Percentiles rank a stretch among this genome's conserved stretches.
Evolutionary conservation across 306 rosid genomes (phyloP).

Genomic region (Bauhinia variegata): DNA sequence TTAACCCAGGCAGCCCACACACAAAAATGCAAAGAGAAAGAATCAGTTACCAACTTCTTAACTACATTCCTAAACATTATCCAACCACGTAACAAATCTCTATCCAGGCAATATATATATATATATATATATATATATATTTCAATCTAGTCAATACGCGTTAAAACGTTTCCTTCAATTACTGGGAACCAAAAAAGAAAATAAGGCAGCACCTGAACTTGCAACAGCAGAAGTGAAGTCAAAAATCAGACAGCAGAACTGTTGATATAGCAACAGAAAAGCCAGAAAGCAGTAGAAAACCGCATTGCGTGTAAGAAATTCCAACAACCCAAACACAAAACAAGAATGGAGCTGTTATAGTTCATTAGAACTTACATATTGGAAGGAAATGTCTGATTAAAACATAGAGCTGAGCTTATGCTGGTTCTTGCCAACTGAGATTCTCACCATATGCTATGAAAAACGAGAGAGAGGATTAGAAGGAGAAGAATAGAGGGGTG

Average conservation of each 20-base stretch:
- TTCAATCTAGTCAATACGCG: neutral
- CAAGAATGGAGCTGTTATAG: slow-evolving; percentile 40
- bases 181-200: neutral
- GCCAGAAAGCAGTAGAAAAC: slow-evolving; percentile 29
- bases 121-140: too few species aligned
- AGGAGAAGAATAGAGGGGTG: slow-evolving; percentile 15
- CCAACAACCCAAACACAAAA: slow-evolving; percentile 35
- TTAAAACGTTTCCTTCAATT: slow-evolving; percentile 1
- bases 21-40: too few species aligned
- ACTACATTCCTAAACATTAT: slow-evolving; percentile 32
- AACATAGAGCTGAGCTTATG: slow-evolving; percentile 43
- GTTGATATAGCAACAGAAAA: slow-evolving; percentile 19
- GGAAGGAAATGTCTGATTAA: slow-evolving; percentile 34
- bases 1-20: too few species aligned
- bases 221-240: slow-evolving; percentile 17
- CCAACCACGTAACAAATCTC: slow-evolving; percentile 42
- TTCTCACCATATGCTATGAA: neutral
- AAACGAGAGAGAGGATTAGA: slow-evolving; percentile 34
- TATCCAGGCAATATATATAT: too few species aligned
- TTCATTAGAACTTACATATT: slow-evolving; percentile 40
- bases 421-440: slow-evolving; percentile 35
- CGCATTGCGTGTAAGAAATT: slow-evolving; percentile 39
- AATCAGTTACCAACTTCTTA: slow-evolving; percentile 32
- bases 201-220: slow-evolving; percentile 13
- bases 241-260: slow-evolving; percentile 27